Conservation (phyloP, 1,284 basidiomycete genomes). For the Papiliotrema flavescens region DNA sequence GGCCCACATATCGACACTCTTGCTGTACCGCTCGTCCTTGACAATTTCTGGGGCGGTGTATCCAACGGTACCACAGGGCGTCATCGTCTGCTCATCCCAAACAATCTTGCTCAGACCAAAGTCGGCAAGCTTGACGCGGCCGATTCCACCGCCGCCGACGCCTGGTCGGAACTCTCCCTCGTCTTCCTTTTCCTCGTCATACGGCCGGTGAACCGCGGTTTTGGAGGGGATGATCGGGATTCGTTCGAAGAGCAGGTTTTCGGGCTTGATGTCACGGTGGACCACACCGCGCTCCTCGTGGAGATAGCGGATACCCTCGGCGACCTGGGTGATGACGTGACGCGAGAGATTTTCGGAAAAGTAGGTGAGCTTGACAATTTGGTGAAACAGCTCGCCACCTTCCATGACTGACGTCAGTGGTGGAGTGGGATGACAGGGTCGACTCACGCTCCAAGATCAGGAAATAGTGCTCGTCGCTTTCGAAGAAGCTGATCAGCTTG, state of each 20-base stretch:
- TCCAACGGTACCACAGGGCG: constrained; percentile 97
- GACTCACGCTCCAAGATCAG: constrained; percentile 82
- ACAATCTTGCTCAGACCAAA: constrained; percentile 98
- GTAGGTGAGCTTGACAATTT: constrained; percentile 99
- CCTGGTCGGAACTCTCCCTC: constrained; percentile 93
- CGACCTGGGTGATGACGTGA: constrained; percentile 97
- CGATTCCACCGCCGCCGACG: constrained; percentile 93
- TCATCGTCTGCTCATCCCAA: constrained; percentile 99
- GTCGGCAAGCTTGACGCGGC: constrained; percentile 97
- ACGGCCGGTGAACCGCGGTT: constrained; percentile 70
- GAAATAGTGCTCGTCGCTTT: constrained; percentile 91
- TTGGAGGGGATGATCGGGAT: constrained; percentile 91
- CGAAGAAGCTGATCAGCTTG: constrained; percentile 81
- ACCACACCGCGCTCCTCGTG: constrained; percentile 98
- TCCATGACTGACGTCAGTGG: constrained; percentile 68
- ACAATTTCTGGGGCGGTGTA: constrained; percentile 99
- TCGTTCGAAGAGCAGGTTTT: constrained; percentile 91
- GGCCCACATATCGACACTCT: constrained; percentile 99
- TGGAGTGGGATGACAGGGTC: background rate
- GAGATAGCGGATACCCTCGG: constrained; percentile 88
- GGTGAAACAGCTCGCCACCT: constrained; percentile 98
- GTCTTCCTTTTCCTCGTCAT: constrained; percentile 98
- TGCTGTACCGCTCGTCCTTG: constrained; percentile 97
- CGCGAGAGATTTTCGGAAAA: constrained; percentile 92
- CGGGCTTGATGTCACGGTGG: constrained; percentile 98